Percentiles rank a stretch among this genome's conserved stretches.
Evolutionary conservation across 208 protist species (phyloP).

Genomic region (Lotmaria passim): DNA sequence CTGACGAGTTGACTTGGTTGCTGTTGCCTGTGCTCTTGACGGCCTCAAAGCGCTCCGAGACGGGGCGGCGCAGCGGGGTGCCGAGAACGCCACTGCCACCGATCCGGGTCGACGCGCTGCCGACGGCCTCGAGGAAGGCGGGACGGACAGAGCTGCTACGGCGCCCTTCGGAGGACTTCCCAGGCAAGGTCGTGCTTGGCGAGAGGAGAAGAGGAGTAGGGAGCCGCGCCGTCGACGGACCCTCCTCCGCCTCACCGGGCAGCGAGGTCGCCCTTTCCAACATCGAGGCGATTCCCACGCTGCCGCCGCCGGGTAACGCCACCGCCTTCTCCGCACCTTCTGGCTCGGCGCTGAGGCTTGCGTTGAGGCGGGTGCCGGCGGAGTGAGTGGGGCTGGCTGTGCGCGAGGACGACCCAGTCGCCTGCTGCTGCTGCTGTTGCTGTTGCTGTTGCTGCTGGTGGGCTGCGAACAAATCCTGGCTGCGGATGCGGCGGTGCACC

Average conservation of each 20-base stretch:
- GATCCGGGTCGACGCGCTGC: conserved; percentile 18
- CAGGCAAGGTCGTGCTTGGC: neutral
- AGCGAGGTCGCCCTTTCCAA: neutral
- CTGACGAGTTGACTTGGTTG: neutral
- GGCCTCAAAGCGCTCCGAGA: conserved; percentile 45
- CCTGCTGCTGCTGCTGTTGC: conserved; percentile 20
- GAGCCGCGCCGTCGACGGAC: neutral
- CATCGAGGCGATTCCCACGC: neutral
- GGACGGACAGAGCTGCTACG: conserved; percentile 14
- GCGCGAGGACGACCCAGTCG: conserved; percentile 6
- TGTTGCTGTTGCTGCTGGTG: conserved; percentile 27
- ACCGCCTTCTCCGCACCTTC: conserved; percentile 6
- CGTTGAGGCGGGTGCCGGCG: conserved; percentile 3
- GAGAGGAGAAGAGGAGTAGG: conserved; percentile 10
- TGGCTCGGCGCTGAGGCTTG: neutral
- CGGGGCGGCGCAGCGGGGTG: conserved; percentile 42
- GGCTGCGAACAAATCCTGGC: conserved; percentile 25
- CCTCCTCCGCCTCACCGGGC: conserved; percentile 1
- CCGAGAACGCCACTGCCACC: neutral
- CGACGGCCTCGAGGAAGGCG: conserved; percentile 10
- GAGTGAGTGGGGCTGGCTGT: conserved; percentile 18
- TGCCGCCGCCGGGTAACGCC: conserved; percentile 2
- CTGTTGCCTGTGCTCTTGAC: conserved; percentile 16
- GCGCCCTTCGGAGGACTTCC: neutral
- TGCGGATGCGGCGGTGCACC: conserved; percentile 40